A percentile compares a stretch with the other conserved stretches of the same genome.
phyloP scores from a whole-genome alignment of 1,284 basidiomycete genomes.

The Cryptococcus sp. region DNA sequence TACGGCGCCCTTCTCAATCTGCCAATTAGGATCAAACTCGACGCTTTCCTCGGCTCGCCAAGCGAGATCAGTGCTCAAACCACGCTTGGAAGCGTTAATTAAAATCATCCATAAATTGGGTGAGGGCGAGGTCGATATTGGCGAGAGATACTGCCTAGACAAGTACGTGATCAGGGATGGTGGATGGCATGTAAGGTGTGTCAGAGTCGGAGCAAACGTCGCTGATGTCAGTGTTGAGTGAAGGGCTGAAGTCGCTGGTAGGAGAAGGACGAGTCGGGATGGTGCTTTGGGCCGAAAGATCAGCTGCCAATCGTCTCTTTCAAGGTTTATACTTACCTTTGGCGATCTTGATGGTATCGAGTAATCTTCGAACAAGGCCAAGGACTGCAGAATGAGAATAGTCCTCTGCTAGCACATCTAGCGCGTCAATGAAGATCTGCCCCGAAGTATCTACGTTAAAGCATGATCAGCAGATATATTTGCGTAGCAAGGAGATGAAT shows the following conservation, averaged over 20 bases:
- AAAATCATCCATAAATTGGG: slow-evolving; percentile 41
- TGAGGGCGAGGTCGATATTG: slow-evolving; percentile 53
- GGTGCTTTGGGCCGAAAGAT: slow-evolving; percentile 54
- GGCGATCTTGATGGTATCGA: slow-evolving; percentile 21
- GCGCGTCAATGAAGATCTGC: slow-evolving; percentile 47
- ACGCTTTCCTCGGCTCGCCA: slow-evolving; percentile 22
- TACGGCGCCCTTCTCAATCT: slow-evolving; percentile 17
- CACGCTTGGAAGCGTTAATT: slow-evolving; percentile 28
- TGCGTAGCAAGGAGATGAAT: no score
- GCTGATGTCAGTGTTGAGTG: slow-evolving; percentile 63
- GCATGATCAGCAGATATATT: not conserved
- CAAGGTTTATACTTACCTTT: slow-evolving; percentile 22
- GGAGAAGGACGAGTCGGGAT: slow-evolving; percentile 68
- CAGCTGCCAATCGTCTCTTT: not conserved
- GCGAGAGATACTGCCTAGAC: slow-evolving; percentile 68
- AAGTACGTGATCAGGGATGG: slow-evolving; percentile 65
- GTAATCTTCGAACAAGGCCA: slow-evolving; percentile 31
- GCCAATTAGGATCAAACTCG: slow-evolving; percentile 10
- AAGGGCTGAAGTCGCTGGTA: slow-evolving; percentile 60
- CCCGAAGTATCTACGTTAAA: slow-evolving; percentile 23
- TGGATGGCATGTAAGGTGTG: slow-evolving; percentile 67
- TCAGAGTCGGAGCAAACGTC: slow-evolving; percentile 65
- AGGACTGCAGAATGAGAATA: slow-evolving; percentile 23
- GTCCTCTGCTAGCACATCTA: slow-evolving; percentile 46
- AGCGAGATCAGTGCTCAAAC: slow-evolving; percentile 26